Evolutionary conservation across 371 early-diverging fungal genomes (phyloP), one percentile per base, ranked within the genome.

Genomic region (Fennellomyces sp.): DNA sequence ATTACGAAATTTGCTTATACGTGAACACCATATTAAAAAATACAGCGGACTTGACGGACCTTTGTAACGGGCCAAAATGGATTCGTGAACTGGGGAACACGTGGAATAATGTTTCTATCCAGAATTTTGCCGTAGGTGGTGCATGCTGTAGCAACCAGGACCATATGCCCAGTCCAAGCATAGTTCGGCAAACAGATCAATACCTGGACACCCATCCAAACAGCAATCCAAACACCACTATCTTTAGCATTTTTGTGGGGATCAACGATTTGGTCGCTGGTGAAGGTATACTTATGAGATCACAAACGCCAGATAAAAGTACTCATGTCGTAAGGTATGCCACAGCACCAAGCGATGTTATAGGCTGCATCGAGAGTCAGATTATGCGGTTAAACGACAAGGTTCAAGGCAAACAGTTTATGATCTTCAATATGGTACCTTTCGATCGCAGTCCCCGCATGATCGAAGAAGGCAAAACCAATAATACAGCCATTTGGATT

Each of bases 391-490:
- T 60, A 13, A 15, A 52, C 2, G 21, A 52, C 13, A 7, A 52
- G n/a, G 52, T 45, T 8, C 33, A 45, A 5, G 60, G 49, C 41
- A 60, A 51, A 10, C 52, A 42, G 1, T 60, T 60, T 41, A 21
- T 60, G 28, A 31, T 60, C 5, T 52, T 60, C 52, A 60, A 60
- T 33, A 60, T 60, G 60, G 60, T 53, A 2, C 60, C 60, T 7
- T 60, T 60, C 45, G 52, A 60, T 41, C 48, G 28, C 19, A 60
- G 60, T 15, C 60, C 60, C 5, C 36, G 8, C 7, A 41, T 55
- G 12, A 21, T 31, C 6, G 8, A 19, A 29, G 31, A 25, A 1
- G 36, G 45, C 19, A 13, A 21, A 28, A 26, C 23, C 13, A 11
- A 52, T 5, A 26, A 30, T 21, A 45, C 50, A 2, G 19, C 33